Evolutionary conservation across 208 protist genomes (phyloP).

Genomic region (Acanthamoeba quina): DNA sequence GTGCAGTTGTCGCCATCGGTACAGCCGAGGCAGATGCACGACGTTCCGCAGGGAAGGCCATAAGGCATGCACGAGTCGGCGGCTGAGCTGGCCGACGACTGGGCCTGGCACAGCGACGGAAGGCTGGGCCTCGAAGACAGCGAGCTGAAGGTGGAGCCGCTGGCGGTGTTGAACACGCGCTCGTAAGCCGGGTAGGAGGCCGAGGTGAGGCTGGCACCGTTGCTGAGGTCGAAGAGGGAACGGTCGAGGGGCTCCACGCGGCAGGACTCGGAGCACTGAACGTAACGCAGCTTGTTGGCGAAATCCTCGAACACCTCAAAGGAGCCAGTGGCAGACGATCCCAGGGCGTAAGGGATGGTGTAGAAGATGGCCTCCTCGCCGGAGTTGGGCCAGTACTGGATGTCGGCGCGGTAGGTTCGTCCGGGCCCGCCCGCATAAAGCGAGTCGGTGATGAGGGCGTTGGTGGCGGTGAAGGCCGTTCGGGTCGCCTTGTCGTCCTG

Average conservation of each 20-base stretch:
- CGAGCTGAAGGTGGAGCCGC: background rate
- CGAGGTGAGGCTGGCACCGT: background rate
- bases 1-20: conserved; percentile 18
- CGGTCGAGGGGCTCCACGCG: background rate
- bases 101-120: background rate
- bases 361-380: conserved; percentile 10
- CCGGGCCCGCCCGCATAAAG: background rate
- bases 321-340: no score
- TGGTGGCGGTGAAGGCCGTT: background rate
- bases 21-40: conserved; percentile 20
- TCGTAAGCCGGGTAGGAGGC: background rate
- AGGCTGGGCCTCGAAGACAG: background rate
- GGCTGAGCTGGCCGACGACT: background rate
- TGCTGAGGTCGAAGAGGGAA: background rate
- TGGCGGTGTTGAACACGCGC: background rate
- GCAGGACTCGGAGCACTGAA: conserved; percentile 25
- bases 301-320: conserved; percentile 11
- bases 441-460: conserved; percentile 2
- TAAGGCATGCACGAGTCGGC: background rate
- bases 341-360: background rate
- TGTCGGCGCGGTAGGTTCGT: background rate
- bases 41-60: background rate
- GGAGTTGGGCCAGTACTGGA: background rate
- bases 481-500: background rate
- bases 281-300: background rate